Conservation (phyloP, 805 yeast genomes). For the Saccharomycopsis fibuligera region DNA sequence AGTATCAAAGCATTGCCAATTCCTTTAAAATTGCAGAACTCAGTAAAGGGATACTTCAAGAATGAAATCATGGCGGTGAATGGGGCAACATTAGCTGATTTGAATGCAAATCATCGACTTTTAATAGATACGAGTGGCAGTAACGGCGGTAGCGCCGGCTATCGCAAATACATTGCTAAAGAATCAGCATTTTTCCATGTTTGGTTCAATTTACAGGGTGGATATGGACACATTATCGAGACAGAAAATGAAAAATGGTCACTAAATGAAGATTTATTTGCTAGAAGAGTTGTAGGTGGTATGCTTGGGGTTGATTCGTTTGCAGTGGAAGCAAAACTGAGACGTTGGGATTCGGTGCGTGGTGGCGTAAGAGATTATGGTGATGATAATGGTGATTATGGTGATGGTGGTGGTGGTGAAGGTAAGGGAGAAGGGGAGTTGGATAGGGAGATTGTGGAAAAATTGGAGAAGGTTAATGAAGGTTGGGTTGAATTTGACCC, state of each 20-base stretch:
- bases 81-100: slow-evolving; percentile 33
- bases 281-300: slow-evolving; percentile 41
- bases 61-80: slow-evolving; percentile 29
- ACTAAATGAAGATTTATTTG: slow-evolving; percentile 36
- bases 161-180: slow-evolving; percentile 34
- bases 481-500: slow-evolving; percentile 12
- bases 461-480: too few relatives aligned
- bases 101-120: slow-evolving; percentile 32
- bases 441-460: too few relatives aligned
- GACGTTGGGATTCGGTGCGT: slow-evolving; percentile 20
- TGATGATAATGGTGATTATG: slow-evolving; percentile 7
- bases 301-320: slow-evolving; percentile 34
- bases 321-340: slow-evolving; percentile 27
- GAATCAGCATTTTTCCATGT: slow-evolving; percentile 47
- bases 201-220: slow-evolving; percentile 43
- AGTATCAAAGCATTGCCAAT: slow-evolving; percentile 39
- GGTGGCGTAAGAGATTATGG: slow-evolving; percentile 8
- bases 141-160: slow-evolving; percentile 26
- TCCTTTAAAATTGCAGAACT: slow-evolving; percentile 28
- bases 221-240: slow-evolving; percentile 46
- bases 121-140: slow-evolving; percentile 34
- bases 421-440: too few relatives aligned
- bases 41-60: slow-evolving; percentile 37
- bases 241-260: slow-evolving; percentile 36
- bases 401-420: too few relatives aligned